phyloP scores from a whole-genome alignment of 306 rosid species.

The Urtica urens region DNA sequence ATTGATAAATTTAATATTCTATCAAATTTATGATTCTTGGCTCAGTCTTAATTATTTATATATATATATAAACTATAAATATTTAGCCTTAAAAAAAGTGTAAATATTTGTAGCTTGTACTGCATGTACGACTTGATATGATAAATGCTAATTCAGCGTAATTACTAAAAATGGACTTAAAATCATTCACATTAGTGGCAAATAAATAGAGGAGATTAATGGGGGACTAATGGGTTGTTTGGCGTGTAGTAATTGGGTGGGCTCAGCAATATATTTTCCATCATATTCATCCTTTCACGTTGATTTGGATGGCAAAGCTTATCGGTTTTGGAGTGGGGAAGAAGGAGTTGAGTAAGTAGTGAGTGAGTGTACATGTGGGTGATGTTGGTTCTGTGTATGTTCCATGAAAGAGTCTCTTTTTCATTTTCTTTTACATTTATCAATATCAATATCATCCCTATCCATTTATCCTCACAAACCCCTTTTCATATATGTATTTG shows the following conservation, averaged over 20 bases:
- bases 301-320: conserved; percentile 4
- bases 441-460: not conserved
- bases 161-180: no score
- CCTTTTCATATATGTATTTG: not conserved
- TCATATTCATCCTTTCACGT: not conserved
- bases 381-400: conserved; percentile 9
- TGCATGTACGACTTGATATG: no score
- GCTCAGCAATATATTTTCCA: conserved; percentile 4
- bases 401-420: not conserved
- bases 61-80: no score
- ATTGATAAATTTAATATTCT: no score
- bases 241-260: conserved; percentile 6
- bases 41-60: no score
- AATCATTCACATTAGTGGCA: no score
- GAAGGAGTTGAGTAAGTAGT: not conserved
- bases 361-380: not conserved
- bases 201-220: not conserved
- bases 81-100: no score
- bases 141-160: no score
- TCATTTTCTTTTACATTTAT: not conserved
- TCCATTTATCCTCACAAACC: not conserved
- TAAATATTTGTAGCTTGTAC: no score
- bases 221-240: conserved; percentile 4
- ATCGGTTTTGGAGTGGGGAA: not conserved
- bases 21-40: no score